A percentile compares a stretch with the other conserved stretches of the same genome.
These are phyloP conservation scores for Fusarium miscanthi DNA, from an alignment of 2,329 filamentous ascomycete species.

Conservation along the genomic window DNA sequence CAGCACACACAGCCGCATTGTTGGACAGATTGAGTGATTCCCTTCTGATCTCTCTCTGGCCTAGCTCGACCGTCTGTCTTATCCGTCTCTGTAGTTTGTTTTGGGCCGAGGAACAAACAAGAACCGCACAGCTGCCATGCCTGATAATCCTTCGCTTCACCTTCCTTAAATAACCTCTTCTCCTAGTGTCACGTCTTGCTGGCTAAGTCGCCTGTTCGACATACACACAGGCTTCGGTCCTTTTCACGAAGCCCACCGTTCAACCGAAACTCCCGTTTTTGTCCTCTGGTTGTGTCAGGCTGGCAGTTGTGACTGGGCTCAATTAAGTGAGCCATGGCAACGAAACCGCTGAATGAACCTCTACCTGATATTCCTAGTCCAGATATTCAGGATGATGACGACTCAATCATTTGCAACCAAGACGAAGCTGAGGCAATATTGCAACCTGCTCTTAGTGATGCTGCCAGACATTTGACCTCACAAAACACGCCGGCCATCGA, in stretches of 20 bases:
- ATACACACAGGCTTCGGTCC: conserved; percentile 6
- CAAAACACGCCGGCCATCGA: conserved; percentile 67
- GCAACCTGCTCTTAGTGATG: conserved; percentile 67
- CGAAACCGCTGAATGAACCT: conserved; percentile 11
- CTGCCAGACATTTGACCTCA: conserved; percentile 66
- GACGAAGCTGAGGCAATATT: conserved; percentile 70
- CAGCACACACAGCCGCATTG: conserved; percentile 32
- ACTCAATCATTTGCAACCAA: conserved; percentile 53
- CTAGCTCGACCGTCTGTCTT: conserved; percentile 32
- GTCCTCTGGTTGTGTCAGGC: background rate
- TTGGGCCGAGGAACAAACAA: conserved; percentile 24
- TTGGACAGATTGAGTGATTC: conserved; percentile 21
- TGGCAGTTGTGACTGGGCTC: background rate
- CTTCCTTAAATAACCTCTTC: conserved; percentile 22
- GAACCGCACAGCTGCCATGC: conserved; percentile 17
- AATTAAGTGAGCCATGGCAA: conserved; percentile 19
- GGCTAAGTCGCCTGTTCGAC: conserved; percentile 6
- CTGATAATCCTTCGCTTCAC: conserved; percentile 15
- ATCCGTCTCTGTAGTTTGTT: conserved; percentile 8
- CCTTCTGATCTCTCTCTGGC: conserved; percentile 10
- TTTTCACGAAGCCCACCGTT: conserved; percentile 7
- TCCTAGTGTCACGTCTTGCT: conserved; percentile 1
- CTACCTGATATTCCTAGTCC: conserved; percentile 2
- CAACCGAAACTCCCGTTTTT: background rate
- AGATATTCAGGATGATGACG: conserved; percentile 32